Base-by-base conservation (phyloP, 495 filamentous ascomycete genomes). In the Annulohypoxylon stygium region DNA sequence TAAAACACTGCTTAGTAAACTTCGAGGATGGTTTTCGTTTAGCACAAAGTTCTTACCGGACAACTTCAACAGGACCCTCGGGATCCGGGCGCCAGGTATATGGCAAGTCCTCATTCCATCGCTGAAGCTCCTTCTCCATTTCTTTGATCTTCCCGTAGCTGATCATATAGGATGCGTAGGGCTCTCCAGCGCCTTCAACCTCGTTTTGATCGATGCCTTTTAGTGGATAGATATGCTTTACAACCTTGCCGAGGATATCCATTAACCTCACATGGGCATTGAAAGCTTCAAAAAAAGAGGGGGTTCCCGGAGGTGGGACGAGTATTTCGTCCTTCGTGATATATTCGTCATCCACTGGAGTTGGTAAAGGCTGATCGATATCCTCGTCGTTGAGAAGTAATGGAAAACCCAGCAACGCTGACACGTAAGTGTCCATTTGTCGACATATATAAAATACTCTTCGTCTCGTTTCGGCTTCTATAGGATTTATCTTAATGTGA, bases 391-490 rank as follows among this genome's bases (percentile, higher is more conserved):
- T 92, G 43, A 98, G 85, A 78, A 95, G 92, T 63, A 92, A 85
- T 1, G 95, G 95, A 26, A 98, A 88, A 11, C 95, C 95, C 16
- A 98, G 83, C 54, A 97, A 82, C 5, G 94, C 94, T 60, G 93
- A 94, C 18, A 98, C 93, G 78, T 97, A 97, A 25, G 90, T 94
- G 72, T 98, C 95, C 91, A 98, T 93, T 74, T 96, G 97, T 37
- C 94, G 91, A 57, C 97, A 88, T 26, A 93, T 88, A 88, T 96
- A 97, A 76, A 98, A 98, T 50, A 95, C 87, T 20, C 95, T 88
- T 75, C 95, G 91, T 61, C 95, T 88, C 43, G 90, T 85, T 80
- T 98, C 93, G 59, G 90, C 87, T 77, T 98, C 94, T 67, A 98
- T 90, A 1, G 93, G 93, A 45, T 91, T 90, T 72, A 97, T 93